These are phyloP conservation scores for Azolla pinnata DNA, from an alignment of 75 land plant genomes.

Conservation along the genomic window DNA sequence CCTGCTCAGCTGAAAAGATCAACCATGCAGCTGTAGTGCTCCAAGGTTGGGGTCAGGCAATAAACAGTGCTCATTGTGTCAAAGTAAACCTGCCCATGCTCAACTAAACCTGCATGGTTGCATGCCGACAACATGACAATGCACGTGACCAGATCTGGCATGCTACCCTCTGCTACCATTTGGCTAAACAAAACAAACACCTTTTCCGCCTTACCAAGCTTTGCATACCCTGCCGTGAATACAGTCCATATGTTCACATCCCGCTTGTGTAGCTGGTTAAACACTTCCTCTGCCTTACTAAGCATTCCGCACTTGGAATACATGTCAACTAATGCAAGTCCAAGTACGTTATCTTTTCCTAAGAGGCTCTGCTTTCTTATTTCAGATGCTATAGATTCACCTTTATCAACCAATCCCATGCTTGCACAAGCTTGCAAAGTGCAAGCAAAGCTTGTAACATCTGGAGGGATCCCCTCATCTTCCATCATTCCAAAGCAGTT, in stretches of 20 bases:
- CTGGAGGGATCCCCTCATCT: background rate
- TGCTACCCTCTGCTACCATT: slow-evolving; percentile 1
- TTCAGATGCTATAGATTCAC: background rate
- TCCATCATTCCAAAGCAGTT: slow-evolving; percentile 3
- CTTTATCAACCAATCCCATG: background rate
- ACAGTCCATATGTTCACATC: slow-evolving; percentile 25
- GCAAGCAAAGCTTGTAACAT: background rate
- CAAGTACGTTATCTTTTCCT: slow-evolving; percentile 9
- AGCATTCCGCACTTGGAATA: slow-evolving; percentile 16
- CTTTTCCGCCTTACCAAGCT: slow-evolving; percentile 3
- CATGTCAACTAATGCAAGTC: slow-evolving; percentile 10
- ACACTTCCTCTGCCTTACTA: slow-evolving; percentile 7
- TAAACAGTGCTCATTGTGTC: slow-evolving; percentile 2
- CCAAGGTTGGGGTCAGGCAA: slow-evolving; percentile 3
- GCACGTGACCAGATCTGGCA: slow-evolving; percentile 12
- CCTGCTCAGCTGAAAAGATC: slow-evolving; percentile 17
- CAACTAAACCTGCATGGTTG: slow-evolving; percentile 11
- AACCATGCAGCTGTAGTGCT: slow-evolving; percentile 17
- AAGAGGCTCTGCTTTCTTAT: background rate
- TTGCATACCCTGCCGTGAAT: slow-evolving; percentile 16
- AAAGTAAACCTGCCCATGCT: background rate
- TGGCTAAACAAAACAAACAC: slow-evolving; percentile 1
- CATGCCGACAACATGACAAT: slow-evolving; percentile 10
- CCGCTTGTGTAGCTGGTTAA: background rate
- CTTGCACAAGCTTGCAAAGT: slow-evolving; percentile 2